These are phyloP conservation scores for Saccharomycopsis sp. DNA, from an alignment of 805 yeast genomes.

Conservation along the genomic window DNA sequence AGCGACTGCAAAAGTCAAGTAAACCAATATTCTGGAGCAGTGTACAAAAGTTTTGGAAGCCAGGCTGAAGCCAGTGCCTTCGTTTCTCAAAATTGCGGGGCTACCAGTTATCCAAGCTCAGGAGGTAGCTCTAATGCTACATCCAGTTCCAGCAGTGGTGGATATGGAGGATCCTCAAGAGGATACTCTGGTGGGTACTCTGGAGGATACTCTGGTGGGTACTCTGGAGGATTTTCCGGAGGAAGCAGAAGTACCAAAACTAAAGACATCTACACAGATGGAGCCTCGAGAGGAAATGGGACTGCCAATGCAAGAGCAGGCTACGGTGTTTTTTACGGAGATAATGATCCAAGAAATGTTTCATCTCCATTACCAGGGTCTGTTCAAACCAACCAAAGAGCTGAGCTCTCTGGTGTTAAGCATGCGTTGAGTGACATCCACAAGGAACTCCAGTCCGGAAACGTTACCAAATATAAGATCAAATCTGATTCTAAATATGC, in stretches of 20 bases:
- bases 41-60: slow-evolving; percentile 48
- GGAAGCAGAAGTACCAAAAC: too few relatives aligned
- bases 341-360: slow-evolving; percentile 44
- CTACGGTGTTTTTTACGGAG: slow-evolving; percentile 69
- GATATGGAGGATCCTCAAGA: neutral
- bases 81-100: slow-evolving; percentile 20
- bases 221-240: neutral
- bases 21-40: slow-evolving; percentile 49
- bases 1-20: slow-evolving; percentile 45
- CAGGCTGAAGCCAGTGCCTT: slow-evolving; percentile 43
- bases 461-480: slow-evolving; percentile 35
- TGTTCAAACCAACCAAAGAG: slow-evolving; percentile 69
- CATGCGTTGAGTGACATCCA: slow-evolving; percentile 44
- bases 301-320: slow-evolving; percentile 45
- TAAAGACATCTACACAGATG: slow-evolving; percentile 62
- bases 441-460: slow-evolving; percentile 22
- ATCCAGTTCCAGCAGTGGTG: neutral
- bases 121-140: neutral
- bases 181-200: neutral
- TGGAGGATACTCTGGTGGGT: neutral
- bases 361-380: slow-evolving; percentile 44
- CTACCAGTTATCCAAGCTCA: neutral
- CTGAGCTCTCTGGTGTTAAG: slow-evolving; percentile 66
- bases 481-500: slow-evolving; percentile 69
- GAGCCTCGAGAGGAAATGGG: slow-evolving; percentile 65